Percentiles rank a stretch among this genome's conserved stretches.
These are phyloP conservation scores for Heliophila coronopifolia DNA, from an alignment of 441 rosid species.

Conservation along the genomic window DNA sequence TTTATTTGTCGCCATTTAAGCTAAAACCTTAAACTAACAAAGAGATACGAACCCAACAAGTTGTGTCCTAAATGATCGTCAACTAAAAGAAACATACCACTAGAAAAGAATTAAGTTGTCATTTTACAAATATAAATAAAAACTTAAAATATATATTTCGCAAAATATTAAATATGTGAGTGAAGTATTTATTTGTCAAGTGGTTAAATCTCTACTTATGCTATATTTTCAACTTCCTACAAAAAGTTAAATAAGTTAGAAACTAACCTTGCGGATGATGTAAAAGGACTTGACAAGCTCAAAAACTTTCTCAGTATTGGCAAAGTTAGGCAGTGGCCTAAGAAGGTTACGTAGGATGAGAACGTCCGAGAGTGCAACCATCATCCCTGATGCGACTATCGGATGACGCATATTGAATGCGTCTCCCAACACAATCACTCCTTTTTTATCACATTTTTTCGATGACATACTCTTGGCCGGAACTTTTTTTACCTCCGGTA, in stretches of 20 bases:
- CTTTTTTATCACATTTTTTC: constrained; percentile 33
- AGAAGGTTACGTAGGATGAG: constrained; percentile 46
- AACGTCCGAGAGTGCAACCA: constrained; percentile 50
- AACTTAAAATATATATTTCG: too few relatives aligned
- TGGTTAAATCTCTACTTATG: too few relatives aligned
- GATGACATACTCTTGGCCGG: constrained; percentile 45
- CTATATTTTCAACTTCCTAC: too few relatives aligned
- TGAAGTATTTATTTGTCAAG: too few relatives aligned
- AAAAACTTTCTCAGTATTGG: constrained; percentile 34
- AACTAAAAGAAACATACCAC: too few relatives aligned
- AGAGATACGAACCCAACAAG: too few relatives aligned
- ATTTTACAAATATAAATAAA: too few relatives aligned
- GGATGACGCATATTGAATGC: constrained; percentile 67
- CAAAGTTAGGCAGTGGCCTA: constrained; percentile 31
- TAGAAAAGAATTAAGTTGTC: too few relatives aligned
- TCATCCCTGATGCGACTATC: constrained; percentile 49
- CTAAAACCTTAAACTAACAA: too few relatives aligned
- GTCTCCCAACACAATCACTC: constrained; percentile 53
- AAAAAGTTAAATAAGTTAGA: neutral
- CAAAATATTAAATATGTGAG: too few relatives aligned
- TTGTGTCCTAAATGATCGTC: too few relatives aligned
- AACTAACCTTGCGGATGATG: constrained; percentile 45
- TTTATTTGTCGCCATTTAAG: too few relatives aligned
- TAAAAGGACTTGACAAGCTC: constrained; percentile 44
- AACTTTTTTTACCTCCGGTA: constrained; percentile 34